These are phyloP conservation scores for Gnomoniopsis sp. DNA, from an alignment of 2,329 filamentous ascomycete genomes.

Conservation along the genomic window DNA sequence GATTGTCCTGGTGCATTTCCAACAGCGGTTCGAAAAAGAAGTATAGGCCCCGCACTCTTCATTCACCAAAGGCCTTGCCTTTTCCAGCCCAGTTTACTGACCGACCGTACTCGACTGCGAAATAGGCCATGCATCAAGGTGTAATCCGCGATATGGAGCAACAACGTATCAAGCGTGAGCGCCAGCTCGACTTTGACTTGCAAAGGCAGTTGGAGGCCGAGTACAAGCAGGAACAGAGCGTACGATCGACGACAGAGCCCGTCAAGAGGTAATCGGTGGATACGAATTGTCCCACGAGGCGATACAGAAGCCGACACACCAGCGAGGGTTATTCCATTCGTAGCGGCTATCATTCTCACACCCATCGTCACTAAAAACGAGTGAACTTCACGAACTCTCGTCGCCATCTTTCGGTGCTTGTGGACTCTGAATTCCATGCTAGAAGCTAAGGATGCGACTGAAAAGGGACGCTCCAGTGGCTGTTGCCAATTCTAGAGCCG, in stretches of 20 bases:
- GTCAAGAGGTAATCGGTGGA: background rate
- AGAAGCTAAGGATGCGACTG: too few species aligned
- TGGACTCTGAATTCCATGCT: too few species aligned
- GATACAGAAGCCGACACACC: background rate
- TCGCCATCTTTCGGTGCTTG: too few species aligned
- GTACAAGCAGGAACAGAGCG: slow-evolving; percentile 84
- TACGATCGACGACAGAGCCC: slow-evolving; percentile 45
- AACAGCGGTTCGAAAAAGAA: slow-evolving; percentile 78
- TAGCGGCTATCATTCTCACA: too few species aligned
- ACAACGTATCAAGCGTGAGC: slow-evolving; percentile 83
- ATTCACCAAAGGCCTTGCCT: background rate
- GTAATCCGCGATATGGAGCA: slow-evolving; percentile 94
- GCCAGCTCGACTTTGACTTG: slow-evolving; percentile 92
- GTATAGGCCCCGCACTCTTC: slow-evolving; percentile 48
- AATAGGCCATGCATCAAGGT: slow-evolving; percentile 88
- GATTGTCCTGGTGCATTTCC: slow-evolving; percentile 82
- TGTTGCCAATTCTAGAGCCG: too few species aligned
- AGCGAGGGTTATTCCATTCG: background rate
- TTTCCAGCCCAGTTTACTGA: background rate
- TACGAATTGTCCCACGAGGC: background rate
- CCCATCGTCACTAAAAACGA: too few species aligned
- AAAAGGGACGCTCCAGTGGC: too few species aligned
- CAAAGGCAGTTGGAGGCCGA: slow-evolving; percentile 82
- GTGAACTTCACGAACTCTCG: too few species aligned
- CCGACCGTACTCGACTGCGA: background rate